Percentiles rank a stretch among this genome's conserved stretches.
These are phyloP conservation scores for Acanthamoeba triangularis DNA, from an alignment of 208 protist species.

Conservation along the genomic window DNA sequence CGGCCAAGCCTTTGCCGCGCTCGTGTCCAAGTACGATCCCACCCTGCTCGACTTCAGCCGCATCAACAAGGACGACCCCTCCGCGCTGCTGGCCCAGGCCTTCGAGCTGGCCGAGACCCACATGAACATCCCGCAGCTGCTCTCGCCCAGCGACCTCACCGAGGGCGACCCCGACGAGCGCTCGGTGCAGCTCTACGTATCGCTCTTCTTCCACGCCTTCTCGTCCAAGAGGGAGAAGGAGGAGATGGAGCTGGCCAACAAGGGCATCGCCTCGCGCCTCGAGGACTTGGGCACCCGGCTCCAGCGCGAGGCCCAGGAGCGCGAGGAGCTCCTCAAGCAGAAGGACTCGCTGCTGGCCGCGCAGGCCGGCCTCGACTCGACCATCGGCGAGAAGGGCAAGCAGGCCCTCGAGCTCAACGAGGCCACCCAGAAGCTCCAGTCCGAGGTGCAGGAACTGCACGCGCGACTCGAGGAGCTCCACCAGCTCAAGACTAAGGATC, in stretches of 20 bases:
- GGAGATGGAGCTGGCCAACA: slow-evolving; percentile 31
- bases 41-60: slow-evolving; percentile 41
- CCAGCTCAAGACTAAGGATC: slow-evolving; percentile 49
- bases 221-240: slow-evolving; percentile 68
- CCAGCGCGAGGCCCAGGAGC: slow-evolving; percentile 32
- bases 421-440: background rate
- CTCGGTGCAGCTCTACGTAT: slow-evolving; percentile 56
- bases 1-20: slow-evolving; percentile 58
- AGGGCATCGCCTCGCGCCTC: slow-evolving; percentile 60
- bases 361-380: background rate
- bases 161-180: slow-evolving; percentile 65
- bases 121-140: slow-evolving; percentile 62
- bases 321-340: slow-evolving; percentile 55
- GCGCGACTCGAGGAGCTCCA: slow-evolving; percentile 51
- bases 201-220: slow-evolving; percentile 75
- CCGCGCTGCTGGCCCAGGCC: background rate
- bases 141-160: background rate
- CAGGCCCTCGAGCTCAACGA: background rate
- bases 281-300: slow-evolving; percentile 42
- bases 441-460: background rate
- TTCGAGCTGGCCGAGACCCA: slow-evolving; percentile 69
- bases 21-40: slow-evolving; percentile 70
- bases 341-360: slow-evolving; percentile 24
- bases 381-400: background rate
- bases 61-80: slow-evolving; percentile 34